Percentiles rank a stretch among this genome's conserved stretches.
Evolutionary conservation across 2,329 filamentous ascomycete species (phyloP).

Genomic region (Penicillium brasilianum): DNA sequence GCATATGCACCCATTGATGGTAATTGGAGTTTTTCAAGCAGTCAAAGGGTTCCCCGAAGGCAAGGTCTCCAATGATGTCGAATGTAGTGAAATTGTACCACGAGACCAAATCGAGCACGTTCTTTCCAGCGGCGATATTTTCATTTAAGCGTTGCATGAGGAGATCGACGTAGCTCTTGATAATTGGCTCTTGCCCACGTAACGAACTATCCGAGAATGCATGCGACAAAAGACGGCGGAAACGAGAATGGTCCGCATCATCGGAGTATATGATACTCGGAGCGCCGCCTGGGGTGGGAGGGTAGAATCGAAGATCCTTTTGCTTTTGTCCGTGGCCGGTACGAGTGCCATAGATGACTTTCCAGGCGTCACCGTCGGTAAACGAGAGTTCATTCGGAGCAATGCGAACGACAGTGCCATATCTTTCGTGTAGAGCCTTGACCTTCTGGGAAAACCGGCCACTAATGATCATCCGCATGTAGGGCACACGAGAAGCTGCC

Average conservation of each 20-base stretch:
- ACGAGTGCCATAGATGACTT: slow-evolving; percentile 34
- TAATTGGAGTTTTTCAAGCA: slow-evolving; percentile 34
- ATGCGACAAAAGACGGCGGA: slow-evolving; percentile 42
- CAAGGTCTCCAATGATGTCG: slow-evolving; percentile 40
- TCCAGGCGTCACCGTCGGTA: slow-evolving; percentile 33
- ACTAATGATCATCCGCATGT: slow-evolving; percentile 16
- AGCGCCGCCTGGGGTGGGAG: slow-evolving; percentile 1
- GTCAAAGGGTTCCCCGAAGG: slow-evolving; percentile 39
- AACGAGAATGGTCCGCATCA: slow-evolving; percentile 24
- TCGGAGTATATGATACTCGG: slow-evolving; percentile 23
- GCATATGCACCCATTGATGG: slow-evolving; percentile 34
- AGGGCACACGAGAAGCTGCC: slow-evolving; percentile 31
- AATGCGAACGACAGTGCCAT: slow-evolving; percentile 38
- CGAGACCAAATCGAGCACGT: slow-evolving; percentile 30
- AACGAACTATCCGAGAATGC: slow-evolving; percentile 53
- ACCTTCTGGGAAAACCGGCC: slow-evolving; percentile 19
- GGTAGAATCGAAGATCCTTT: slow-evolving; percentile 31
- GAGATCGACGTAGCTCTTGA: slow-evolving; percentile 39
- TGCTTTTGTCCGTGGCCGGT: slow-evolving; percentile 25
- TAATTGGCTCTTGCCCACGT: slow-evolving; percentile 44
- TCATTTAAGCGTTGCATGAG: slow-evolving; percentile 36
- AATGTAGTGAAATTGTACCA: slow-evolving; percentile 43
- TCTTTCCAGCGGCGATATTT: slow-evolving; percentile 9
- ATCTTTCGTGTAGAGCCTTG: slow-evolving; percentile 31
- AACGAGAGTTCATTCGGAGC: slow-evolving; percentile 38